Evolutionary conservation across 2,329 filamentous ascomycete genomes (phyloP).

Genomic region (Teratosphaeria gauchensis): DNA sequence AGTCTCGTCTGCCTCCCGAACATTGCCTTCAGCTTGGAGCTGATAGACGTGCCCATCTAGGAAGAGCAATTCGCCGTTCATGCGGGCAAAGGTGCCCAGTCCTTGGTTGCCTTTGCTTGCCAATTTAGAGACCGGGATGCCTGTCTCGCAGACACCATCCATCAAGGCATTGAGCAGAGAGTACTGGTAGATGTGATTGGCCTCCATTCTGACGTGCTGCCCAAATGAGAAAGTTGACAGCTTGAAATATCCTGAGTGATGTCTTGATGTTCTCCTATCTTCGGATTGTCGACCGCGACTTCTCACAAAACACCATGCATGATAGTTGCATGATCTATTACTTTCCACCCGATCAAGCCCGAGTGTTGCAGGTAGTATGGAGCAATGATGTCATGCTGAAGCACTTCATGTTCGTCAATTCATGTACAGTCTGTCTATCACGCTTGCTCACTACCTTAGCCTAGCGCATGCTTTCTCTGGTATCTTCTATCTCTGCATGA

Average conservation of each 20-base stretch:
- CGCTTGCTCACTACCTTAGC: too few relatives aligned
- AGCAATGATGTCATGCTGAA: neutral
- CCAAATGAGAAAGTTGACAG: neutral
- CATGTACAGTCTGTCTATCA: neutral
- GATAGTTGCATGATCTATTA: neutral
- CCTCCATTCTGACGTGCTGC: slow-evolving; percentile 17
- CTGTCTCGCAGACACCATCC: slow-evolving; percentile 37
- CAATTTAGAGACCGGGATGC: slow-evolving; percentile 39
- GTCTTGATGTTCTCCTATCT: neutral
- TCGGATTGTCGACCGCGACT: neutral
- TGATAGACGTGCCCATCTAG: slow-evolving; percentile 35
- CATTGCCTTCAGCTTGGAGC: slow-evolving; percentile 28
- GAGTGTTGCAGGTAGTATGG: neutral
- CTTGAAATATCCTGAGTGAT: neutral
- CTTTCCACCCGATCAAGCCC: neutral
- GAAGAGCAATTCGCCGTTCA: slow-evolving; percentile 37
- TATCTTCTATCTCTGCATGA: neutral
- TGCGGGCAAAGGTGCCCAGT: slow-evolving; percentile 37
- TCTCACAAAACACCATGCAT: neutral
- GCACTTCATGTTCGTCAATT: neutral
- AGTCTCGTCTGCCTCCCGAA: slow-evolving; percentile 22
- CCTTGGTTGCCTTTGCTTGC: slow-evolving; percentile 40
- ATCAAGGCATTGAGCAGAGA: slow-evolving; percentile 36
- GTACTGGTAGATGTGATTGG: slow-evolving; percentile 36
- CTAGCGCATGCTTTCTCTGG: neutral